phyloP scores from a whole-genome alignment of 805 yeast species.

The Kodamaea fukazawae region DNA sequence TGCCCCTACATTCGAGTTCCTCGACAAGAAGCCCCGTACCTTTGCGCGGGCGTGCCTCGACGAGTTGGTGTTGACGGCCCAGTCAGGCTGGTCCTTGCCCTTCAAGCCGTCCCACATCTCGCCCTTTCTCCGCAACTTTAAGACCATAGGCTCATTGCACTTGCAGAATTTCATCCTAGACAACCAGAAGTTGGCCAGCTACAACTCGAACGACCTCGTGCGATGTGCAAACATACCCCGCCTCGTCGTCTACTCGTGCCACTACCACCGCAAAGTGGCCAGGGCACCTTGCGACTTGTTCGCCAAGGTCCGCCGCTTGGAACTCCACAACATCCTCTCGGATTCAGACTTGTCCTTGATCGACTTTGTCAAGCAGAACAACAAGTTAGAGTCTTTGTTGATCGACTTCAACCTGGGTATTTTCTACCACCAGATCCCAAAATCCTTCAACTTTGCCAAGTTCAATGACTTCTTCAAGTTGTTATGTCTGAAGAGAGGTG shows the following conservation, averaged over 20 bases:
- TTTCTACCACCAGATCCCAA: conserved; percentile 27
- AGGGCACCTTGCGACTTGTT: conserved; percentile 29
- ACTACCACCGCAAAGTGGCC: conserved; percentile 11
- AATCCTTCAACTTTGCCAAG: conserved; percentile 29
- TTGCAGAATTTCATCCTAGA: conserved; percentile 45
- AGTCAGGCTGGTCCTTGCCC: conserved; percentile 53
- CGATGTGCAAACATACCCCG: conserved; percentile 14
- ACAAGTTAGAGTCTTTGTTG: conserved; percentile 35
- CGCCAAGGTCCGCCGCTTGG: conserved; percentile 34
- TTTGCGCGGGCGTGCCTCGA: conserved; percentile 14
- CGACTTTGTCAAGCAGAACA: conserved; percentile 41
- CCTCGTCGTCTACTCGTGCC: conserved; percentile 13
- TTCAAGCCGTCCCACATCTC: conserved; percentile 44
- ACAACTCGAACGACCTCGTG: conserved; percentile 5
- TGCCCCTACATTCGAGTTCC: conserved; percentile 48
- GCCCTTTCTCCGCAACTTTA: conserved; percentile 42
- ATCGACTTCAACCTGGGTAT: conserved; percentile 51
- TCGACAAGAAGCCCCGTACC: conserved; percentile 10
- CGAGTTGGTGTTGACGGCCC: conserved; percentile 39
- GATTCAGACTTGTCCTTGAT: conserved; percentile 49
- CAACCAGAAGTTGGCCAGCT: conserved; percentile 16
- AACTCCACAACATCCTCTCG: conserved; percentile 37
- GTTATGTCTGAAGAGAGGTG: conserved; percentile 35
- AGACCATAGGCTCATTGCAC: conserved; percentile 38
- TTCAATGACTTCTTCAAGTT: conserved; percentile 26